phyloP scores from a whole-genome alignment of 345 rosid genomes.

The Aquilaria malaccensis region DNA sequence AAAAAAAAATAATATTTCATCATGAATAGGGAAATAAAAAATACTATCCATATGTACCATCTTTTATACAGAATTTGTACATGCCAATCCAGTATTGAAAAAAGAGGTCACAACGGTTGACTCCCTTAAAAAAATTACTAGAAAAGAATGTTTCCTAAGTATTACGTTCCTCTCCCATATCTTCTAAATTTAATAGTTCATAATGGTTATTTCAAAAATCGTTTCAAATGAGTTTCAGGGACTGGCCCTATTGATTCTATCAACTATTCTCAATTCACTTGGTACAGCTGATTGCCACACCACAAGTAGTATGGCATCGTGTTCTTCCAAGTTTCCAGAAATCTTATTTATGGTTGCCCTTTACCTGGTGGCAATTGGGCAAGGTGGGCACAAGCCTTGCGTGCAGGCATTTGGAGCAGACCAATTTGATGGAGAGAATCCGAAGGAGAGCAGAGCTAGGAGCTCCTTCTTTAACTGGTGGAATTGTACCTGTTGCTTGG shows the following conservation, averaged over 20 bases:
- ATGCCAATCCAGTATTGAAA: too few species aligned
- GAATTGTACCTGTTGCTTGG: conserved; percentile 45
- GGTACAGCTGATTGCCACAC: conserved; percentile 4
- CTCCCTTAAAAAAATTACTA: too few species aligned
- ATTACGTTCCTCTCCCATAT: too few species aligned
- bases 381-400: conserved; percentile 65
- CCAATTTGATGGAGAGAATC: conserved; percentile 50
- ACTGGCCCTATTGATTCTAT: conserved; percentile 33
- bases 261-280: conserved; percentile 18
- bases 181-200: too few species aligned
- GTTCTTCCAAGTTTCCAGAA: conserved; percentile 18
- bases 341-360: conserved; percentile 24
- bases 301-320: neutral
- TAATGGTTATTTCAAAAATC: too few species aligned
- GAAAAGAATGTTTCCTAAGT: too few species aligned
- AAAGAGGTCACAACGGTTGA: too few species aligned
- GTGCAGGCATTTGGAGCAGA: conserved; percentile 84
- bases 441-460: conserved; percentile 35
- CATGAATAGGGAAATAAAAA: too few species aligned
- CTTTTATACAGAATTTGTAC: too few species aligned
- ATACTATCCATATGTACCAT: too few species aligned
- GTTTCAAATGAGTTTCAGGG: conserved; percentile 22
- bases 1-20: too few species aligned
- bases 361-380: conserved; percentile 31
- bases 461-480: conserved; percentile 89